Evolutionary conservation across 768 basidiomycete species (phyloP), one percentile per base, ranked within the genome.

Genomic region (Boletus reticulatus): DNA sequence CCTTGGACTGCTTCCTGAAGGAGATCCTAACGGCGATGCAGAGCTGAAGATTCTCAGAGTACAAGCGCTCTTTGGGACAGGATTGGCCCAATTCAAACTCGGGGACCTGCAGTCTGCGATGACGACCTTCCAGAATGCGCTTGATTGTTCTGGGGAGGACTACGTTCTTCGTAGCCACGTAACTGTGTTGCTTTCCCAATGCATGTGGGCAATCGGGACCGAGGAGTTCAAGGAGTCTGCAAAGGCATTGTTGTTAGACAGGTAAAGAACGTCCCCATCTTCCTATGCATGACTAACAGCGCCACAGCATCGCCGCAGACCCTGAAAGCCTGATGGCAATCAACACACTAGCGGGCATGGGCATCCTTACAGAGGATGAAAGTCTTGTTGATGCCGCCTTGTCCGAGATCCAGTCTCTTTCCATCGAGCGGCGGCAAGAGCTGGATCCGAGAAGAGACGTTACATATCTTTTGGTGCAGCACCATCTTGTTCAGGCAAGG

Each of bases 331-430:
- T 94, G 48, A 77, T 81, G 51, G 92, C 92, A 1, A 89, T 96
- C 68, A 90, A 88, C 44, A 81, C 86, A 0, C 80, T 98, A 1
- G 89, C 90, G 1, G 89, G 89, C n/a, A 93, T 97, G 83, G 94
- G 92, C 12, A 84, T 94, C 52, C 72, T 94, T 50, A 87, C 87
- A 4, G 78, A 79, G 34, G 94, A 96, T 62, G 85, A 88, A 34
- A 80, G 79, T 36, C 79, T 97, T 19, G 79, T 94, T 24, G 92
- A 95, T 67, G 94, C 94, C 2, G 89, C 93, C 0, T 73, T 95
- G 13, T 86, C 89, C 0, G 94, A 97, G 67, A 81, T 96, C 17
- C 76, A 87, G 19, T 75, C 81, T 0, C 75, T 94, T 22, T 82
- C 92, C 0, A 65, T 85, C 17, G 85, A 92, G 55, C 77, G 82